These are phyloP conservation scores for Magnusiomyces magnusii DNA, from an alignment of 1,139 yeast species.

Conservation along the genomic window DNA sequence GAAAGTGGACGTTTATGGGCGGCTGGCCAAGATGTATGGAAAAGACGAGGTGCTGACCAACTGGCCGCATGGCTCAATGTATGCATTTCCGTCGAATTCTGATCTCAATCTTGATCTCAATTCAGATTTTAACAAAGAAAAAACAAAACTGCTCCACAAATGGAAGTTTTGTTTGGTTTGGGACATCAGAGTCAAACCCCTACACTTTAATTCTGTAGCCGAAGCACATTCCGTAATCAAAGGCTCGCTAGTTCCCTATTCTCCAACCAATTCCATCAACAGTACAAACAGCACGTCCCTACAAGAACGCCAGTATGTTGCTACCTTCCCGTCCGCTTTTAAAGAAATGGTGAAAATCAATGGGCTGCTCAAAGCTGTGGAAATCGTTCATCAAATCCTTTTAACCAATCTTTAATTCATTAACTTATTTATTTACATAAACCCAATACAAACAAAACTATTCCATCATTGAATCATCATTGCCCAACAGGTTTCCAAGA, in stretches of 20 bases:
- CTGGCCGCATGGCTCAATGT: no score
- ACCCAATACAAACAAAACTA: neutral
- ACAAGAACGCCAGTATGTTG: neutral
- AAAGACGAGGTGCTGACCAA: no score
- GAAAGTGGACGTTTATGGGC: no score
- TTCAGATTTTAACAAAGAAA: neutral
- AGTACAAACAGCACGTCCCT: no score
- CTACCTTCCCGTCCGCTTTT: neutral
- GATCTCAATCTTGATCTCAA: neutral
- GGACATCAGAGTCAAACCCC: no score
- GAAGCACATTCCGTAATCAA: no score
- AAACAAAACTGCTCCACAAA: neutral
- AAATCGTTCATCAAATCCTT: neutral
- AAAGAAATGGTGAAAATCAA: neutral
- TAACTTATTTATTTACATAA: neutral
- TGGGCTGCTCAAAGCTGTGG: conserved; percentile 1
- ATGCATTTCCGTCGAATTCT: no score
- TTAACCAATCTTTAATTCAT: neutral
- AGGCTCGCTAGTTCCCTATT: no score
- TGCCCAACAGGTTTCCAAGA: conserved; percentile 3
- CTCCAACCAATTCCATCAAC: no score
- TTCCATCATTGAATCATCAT: neutral
- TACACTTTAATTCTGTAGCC: no score
- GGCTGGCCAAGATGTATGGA: no score
- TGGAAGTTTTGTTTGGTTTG: no score